Conservation (phyloP, 257 asterid genomes). For the Fraxinus cuspidata region DNA sequence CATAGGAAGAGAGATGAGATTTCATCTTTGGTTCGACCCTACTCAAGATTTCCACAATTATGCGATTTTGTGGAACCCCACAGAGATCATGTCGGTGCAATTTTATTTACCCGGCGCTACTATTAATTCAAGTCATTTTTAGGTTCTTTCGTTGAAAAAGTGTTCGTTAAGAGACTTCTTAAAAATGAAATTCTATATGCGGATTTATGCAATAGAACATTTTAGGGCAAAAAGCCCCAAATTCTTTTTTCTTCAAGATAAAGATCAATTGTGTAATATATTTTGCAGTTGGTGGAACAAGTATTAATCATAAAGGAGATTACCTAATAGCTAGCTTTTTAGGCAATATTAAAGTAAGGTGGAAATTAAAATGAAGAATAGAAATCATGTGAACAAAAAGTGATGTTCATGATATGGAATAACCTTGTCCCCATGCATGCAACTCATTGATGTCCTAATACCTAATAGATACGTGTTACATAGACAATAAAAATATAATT, state of each 20-base stretch:
- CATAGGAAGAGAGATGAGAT: conserved; percentile 74
- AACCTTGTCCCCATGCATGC: conserved; percentile 16
- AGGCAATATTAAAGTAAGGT: background rate
- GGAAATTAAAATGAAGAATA: background rate
- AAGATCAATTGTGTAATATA: background rate
- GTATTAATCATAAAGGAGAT: background rate
- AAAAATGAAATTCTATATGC: background rate
- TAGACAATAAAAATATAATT: background rate
- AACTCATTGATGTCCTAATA: background rate
- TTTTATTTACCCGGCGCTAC: background rate
- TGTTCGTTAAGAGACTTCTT: background rate
- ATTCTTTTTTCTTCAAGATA: too few relatives aligned
- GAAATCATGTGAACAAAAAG: background rate
- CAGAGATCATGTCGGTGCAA: conserved; percentile 67
- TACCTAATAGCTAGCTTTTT: background rate
- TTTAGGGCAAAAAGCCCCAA: too few relatives aligned
- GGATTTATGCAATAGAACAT: too few relatives aligned
- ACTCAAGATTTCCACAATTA: conserved; percentile 69
- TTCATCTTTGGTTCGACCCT: conserved; percentile 93
- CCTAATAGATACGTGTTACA: conserved; percentile 3
- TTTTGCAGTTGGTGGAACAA: background rate
- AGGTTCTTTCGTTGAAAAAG: background rate
- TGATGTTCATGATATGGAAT: too few relatives aligned
- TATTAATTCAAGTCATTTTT: background rate
- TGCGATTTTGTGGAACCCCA: conserved; percentile 76